Evolutionary conservation across 1,139 yeast species (phyloP), one percentile per base, ranked within the genome.

Genomic region (Protomyces pachydermus): DNA sequence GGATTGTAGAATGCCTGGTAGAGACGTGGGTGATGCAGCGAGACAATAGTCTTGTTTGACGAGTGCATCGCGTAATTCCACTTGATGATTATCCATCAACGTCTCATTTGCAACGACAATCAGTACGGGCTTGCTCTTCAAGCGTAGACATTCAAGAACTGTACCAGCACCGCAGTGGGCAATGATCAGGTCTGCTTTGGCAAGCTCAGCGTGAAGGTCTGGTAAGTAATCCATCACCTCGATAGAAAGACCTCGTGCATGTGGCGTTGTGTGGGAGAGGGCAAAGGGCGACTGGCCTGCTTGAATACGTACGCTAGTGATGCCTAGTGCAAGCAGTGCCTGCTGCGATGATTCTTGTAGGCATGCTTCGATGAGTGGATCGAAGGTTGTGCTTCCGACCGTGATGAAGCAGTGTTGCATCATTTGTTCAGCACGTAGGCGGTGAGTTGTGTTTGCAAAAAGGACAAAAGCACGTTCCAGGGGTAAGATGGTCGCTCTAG

Each of bases 101-200:
- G 73, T 69, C n/a, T 82, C 80, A 74, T 93, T 93, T 12, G 85
- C 83, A 39, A 90, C 86, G 4, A 87, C 93, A 3, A 91, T 77
- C 63, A 91, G 76, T n/a, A 45, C 60, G 53, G 18, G 62, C 56
- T 25, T 91, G 78, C 48, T 89, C 74, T 0, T 88, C 81, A 42
- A 18, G 16, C 48, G 20, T 16, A 42, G 48, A 18, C 48, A 42
- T 71, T 93, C 98, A 25, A 93, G 75, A 9, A 93, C 88, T 0
- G 97, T 87, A 1, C 98, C 98, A 0, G 98, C 89, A 23, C 80
- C 98, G 0, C 96, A 97, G 74, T 93, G 98, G 0, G 96, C 85
- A 12, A 93, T 80, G 10, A 91, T 87, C 54, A 88, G 71, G 64
- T 84, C 84, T 0, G 82, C 67, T 8, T 69, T 58, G 56, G 74